Evolutionary conservation across 257 asterid species (phyloP), one percentile per base, ranked within the genome.

Genomic region (Solanum lycopersicoides): DNA sequence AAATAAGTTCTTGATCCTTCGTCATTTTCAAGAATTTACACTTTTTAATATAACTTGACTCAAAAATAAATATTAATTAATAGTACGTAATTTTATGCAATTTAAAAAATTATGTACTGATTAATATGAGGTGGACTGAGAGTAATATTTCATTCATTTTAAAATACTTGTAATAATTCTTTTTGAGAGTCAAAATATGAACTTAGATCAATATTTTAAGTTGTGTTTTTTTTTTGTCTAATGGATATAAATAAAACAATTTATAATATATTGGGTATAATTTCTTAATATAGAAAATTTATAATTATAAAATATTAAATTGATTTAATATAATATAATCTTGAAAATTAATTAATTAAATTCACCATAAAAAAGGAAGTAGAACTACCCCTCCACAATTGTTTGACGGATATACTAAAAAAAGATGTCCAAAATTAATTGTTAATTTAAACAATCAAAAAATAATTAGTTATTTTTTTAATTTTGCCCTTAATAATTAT

Each of bases 391-490:
- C 1, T 37, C 7, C 7, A 37, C 0, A 37, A 37, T 37, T 37
- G 0, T 37, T 37, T 37, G 7, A 0, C 39, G 7, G 7, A 0
- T 6, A 37, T 37, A n/a, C n/a, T n/a, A n/a, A n/a, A n/a, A n/a
- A n/a, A n/a, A n/a, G n/a, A n/a, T n/a, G n/a, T n/a, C n/a, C n/a
- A n/a, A n/a, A n/a, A n/a, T n/a, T n/a, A n/a, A n/a, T n/a, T n/a
- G n/a, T n/a, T n/a, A n/a, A n/a, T n/a, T n/a, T n/a, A n/a, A n/a
- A n/a, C n/a, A n/a, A n/a, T n/a, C n/a, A n/a, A n/a, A n/a, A n/a
- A n/a, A n/a, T n/a, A n/a, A n/a, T n/a, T n/a, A n/a, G n/a, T n/a
- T n/a, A n/a, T n/a, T 37, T 37, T 37, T 37, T 1, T 0, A 37
- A 5, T 37, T 37, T 0, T 37, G 5, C 7, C 1, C 7, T 37